These are phyloP conservation scores for Bryoerythrophyllum caledonicum DNA, from an alignment of 225 moss, liverwort and hornwort genomes.

Conservation along the genomic window DNA sequence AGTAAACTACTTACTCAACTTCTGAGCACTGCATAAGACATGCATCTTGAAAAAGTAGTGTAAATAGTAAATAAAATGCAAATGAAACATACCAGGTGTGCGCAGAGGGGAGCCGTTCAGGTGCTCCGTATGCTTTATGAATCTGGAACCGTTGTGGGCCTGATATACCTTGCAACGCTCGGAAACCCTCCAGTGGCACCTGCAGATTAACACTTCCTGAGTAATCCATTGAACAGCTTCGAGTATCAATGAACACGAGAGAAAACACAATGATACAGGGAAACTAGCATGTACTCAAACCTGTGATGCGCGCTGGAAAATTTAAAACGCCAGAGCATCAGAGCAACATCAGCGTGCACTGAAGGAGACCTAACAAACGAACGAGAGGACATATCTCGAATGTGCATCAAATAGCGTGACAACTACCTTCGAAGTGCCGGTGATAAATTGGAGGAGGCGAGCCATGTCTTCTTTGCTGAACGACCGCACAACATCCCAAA, in stretches of 20 bases:
- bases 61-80: not conserved
- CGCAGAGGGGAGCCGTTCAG: constrained; percentile 91
- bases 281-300: constrained; percentile 4
- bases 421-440: constrained; percentile 89
- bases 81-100: constrained; percentile 74
- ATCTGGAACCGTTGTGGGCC: constrained; percentile 98
- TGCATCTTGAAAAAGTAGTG: not conserved
- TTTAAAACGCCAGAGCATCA: not conserved
- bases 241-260: not conserved
- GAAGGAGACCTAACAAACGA: not conserved
- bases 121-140: constrained; percentile 95
- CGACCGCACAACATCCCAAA: constrained; percentile 90
- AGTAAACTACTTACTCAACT: not conserved
- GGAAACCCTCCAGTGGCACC: constrained; percentile 96
- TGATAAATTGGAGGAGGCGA: constrained; percentile 91
- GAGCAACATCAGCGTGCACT: not conserved
- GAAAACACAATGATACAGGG: not conserved
- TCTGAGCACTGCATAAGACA: not conserved
- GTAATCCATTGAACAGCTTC: constrained; percentile 13
- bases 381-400: constrained; percentile 2
- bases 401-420: not conserved
- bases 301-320: not conserved
- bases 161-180: constrained; percentile 98
- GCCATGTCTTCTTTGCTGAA: constrained; percentile 99
- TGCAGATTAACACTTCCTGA: constrained; percentile 33